phyloP scores from a whole-genome alignment of 805 yeast species.

The Saturnispora quitensis region DNA sequence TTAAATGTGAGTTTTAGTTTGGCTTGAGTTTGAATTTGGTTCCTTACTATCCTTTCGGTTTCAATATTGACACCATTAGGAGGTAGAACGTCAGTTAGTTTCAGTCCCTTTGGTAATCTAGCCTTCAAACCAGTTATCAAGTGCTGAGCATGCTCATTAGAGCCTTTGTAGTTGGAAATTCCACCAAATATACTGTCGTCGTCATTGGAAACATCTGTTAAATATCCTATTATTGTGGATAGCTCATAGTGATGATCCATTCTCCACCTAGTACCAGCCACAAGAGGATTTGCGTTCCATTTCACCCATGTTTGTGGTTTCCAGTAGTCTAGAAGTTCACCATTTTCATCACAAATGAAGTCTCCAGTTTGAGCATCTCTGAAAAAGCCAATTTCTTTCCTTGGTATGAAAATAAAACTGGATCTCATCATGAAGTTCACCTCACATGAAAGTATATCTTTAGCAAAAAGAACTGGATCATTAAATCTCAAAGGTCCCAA shows the following conservation, averaged over 20 bases:
- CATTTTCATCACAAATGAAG: constrained; percentile 31
- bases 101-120: not conserved
- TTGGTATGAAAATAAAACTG: constrained; percentile 68
- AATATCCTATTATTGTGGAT: not conserved
- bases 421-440: constrained; percentile 86
- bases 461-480: constrained; percentile 69
- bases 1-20: constrained; percentile 33
- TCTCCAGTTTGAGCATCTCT: constrained; percentile 51
- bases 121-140: not conserved
- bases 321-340: constrained; percentile 51
- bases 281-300: constrained; percentile 68
- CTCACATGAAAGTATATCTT: constrained; percentile 67
- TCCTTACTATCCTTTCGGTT: constrained; percentile 7
- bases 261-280: constrained; percentile 30
- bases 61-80: constrained; percentile 1
- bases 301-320: constrained; percentile 75
- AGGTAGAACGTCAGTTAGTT: constrained; percentile 4
- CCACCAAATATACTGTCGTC: not conserved
- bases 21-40: constrained; percentile 10
- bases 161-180: constrained; percentile 3
- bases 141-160: constrained; percentile 1
- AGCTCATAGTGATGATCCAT: constrained; percentile 9
- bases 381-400: constrained; percentile 39
- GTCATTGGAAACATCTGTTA: not conserved
- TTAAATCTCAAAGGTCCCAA: constrained; percentile 80